Percentiles rank a stretch among this genome's conserved stretches.
These are phyloP conservation scores for Ceratocystis ficicola DNA, from an alignment of 2,329 filamentous ascomycete genomes.

Conservation along the genomic window DNA sequence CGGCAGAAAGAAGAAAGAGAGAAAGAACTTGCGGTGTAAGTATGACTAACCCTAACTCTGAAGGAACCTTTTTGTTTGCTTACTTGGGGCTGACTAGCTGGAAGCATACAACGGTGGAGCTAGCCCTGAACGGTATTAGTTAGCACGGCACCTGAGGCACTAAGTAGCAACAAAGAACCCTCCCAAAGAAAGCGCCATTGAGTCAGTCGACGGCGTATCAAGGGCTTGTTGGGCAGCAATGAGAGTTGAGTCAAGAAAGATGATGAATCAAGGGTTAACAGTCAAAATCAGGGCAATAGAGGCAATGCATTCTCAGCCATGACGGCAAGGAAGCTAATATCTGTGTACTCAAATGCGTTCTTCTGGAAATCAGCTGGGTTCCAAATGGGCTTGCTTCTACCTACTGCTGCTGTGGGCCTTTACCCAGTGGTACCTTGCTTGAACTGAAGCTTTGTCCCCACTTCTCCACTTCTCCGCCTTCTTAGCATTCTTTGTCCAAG, in stretches of 20 bases:
- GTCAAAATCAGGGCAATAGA: background rate
- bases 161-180: background rate
- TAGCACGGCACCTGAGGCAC: background rate
- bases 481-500: background rate
- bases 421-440: background rate
- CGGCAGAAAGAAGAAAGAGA: too few relatives aligned
- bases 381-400: background rate
- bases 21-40: too few relatives aligned
- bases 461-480: background rate
- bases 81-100: background rate
- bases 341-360: too few relatives aligned
- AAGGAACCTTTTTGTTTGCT: too few relatives aligned
- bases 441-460: background rate
- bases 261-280: background rate
- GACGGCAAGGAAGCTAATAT: too few relatives aligned
- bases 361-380: too few relatives aligned
- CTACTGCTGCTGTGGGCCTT: background rate
- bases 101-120: background rate
- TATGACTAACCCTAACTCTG: too few relatives aligned
- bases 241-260: background rate
- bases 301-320: background rate
- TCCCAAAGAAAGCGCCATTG: background rate
- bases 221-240: background rate
- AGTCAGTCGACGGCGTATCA: background rate
- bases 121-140: background rate